A percentile compares a stretch with the other conserved stretches of the same genome.
phyloP scores from a whole-genome alignment of 495 filamentous ascomycete species.

The Talaromyces nanjingensis region DNA sequence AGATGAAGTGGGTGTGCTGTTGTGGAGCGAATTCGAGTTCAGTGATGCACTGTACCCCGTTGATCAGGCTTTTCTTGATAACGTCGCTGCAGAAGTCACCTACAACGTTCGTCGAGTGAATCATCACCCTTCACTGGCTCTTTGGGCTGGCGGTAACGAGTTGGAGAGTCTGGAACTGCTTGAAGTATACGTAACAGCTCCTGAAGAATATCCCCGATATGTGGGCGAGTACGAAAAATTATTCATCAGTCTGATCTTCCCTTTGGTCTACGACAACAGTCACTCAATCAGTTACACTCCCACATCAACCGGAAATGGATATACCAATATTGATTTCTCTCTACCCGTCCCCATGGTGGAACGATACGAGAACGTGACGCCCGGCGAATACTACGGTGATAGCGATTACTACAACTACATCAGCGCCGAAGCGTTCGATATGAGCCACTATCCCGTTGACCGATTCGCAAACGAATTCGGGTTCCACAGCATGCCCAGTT shows the following conservation, averaged over 20 bases:
- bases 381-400: slow-evolving; percentile 56
- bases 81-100: slow-evolving; percentile 48
- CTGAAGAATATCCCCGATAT: slow-evolving; percentile 39
- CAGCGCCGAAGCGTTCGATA: slow-evolving; percentile 48
- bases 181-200: slow-evolving; percentile 35
- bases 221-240: slow-evolving; percentile 53
- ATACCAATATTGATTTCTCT: slow-evolving; percentile 49
- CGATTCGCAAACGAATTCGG: slow-evolving; percentile 66
- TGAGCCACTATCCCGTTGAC: slow-evolving; percentile 48
- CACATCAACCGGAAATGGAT: slow-evolving; percentile 62
- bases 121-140: slow-evolving; percentile 59
- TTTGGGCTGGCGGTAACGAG: slow-evolving; percentile 65
- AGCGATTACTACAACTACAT: slow-evolving; percentile 68
- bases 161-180: slow-evolving; percentile 51
- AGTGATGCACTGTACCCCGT: slow-evolving; percentile 58
- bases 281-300: slow-evolving; percentile 62
- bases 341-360: slow-evolving; percentile 51
- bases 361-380: slow-evolving; percentile 51
- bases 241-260: slow-evolving; percentile 54
- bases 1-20: slow-evolving; percentile 56
- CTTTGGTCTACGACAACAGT: slow-evolving; percentile 56
- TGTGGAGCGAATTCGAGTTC: slow-evolving; percentile 67
- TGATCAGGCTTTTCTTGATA: slow-evolving; percentile 48
- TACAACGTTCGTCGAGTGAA: slow-evolving; percentile 60
- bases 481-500: slow-evolving; percentile 59